phyloP scores from a whole-genome alignment of 2,329 filamentous ascomycete species.

The Zalaria obscura region DNA sequence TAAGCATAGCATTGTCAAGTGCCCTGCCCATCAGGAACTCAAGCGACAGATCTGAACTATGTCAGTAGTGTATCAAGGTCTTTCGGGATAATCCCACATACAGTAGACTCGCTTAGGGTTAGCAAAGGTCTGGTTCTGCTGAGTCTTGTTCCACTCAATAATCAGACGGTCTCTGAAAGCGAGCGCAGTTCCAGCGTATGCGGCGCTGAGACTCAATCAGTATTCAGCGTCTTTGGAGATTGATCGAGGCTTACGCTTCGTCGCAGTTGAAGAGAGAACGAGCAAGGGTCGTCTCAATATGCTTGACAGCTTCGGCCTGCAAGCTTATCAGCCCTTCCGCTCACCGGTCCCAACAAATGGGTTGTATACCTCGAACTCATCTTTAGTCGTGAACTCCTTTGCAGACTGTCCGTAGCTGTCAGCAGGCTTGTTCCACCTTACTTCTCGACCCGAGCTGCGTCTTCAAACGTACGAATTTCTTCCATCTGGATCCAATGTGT shows the following conservation, averaged over 20 bases:
- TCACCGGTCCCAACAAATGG: conserved; percentile 9
- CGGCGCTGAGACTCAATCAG: conserved; percentile 40
- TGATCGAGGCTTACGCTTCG: conserved; percentile 41
- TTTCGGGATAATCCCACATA: conserved; percentile 20
- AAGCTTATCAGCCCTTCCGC: conserved; percentile 3
- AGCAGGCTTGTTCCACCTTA: not conserved
- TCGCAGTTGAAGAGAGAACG: conserved; percentile 98
- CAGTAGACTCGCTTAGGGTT: conserved; percentile 93
- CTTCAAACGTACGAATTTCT: conserved; percentile 36
- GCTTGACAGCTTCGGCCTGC: conserved; percentile 71
- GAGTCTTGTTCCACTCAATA: conserved; percentile 94
- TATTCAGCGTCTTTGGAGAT: not conserved
- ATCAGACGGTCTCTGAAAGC: conserved; percentile 88
- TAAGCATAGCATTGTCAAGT: conserved; percentile 97
- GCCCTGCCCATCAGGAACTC: conserved; percentile 97
- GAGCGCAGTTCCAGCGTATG: conserved; percentile 79
- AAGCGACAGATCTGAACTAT: conserved; percentile 59
- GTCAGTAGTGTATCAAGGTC: conserved; percentile 1
- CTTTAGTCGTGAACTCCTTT: conserved; percentile 59
- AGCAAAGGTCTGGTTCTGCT: conserved; percentile 82
- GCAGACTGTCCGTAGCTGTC: conserved; percentile 34
- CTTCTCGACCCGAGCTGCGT: too few relatives aligned
- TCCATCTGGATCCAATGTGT: conserved; percentile 33
- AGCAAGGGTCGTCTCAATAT: conserved; percentile 92
- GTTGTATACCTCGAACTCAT: conserved; percentile 53